These are phyloP conservation scores for Tilletia setariae DNA, from an alignment of 1,284 basidiomycete species.

Conservation along the genomic window DNA sequence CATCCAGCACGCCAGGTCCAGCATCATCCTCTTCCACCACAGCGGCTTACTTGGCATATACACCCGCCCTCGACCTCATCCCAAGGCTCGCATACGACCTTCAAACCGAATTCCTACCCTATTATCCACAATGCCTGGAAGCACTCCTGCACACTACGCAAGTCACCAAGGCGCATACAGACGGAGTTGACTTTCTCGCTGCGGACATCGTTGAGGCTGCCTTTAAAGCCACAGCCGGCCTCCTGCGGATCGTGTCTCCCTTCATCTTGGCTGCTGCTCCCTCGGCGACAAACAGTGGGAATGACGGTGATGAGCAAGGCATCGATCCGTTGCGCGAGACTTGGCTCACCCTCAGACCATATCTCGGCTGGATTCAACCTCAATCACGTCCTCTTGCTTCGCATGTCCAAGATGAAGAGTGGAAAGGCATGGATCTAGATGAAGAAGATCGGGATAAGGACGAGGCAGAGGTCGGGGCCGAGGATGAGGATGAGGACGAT, in stretches of 20 bases:
- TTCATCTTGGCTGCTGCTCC: slow-evolving; percentile 26
- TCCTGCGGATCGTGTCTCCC: slow-evolving; percentile 43
- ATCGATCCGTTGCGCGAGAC: slow-evolving; percentile 31
- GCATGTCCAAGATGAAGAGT: background rate
- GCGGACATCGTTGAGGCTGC: slow-evolving; percentile 49
- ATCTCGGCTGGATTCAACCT: slow-evolving; percentile 30
- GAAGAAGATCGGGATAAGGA: slow-evolving; percentile 15
- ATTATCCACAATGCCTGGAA: slow-evolving; percentile 38
- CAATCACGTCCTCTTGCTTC: background rate
- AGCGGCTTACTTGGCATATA: slow-evolving; percentile 41
- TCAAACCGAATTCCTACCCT: slow-evolving; percentile 48
- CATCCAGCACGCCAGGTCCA: too few relatives aligned
- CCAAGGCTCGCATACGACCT: slow-evolving; percentile 51
- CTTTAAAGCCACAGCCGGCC: slow-evolving; percentile 47
- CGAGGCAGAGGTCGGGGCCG: background rate
- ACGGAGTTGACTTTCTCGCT: slow-evolving; percentile 45
- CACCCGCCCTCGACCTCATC: slow-evolving; percentile 49
- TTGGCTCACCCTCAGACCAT: slow-evolving; percentile 40
- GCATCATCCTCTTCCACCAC: background rate
- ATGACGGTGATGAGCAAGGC: slow-evolving; percentile 28
- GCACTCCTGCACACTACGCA: slow-evolving; percentile 45
- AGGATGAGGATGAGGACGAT: slow-evolving; percentile 5
- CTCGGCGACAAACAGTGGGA: too few relatives aligned
- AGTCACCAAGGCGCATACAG: slow-evolving; percentile 38
- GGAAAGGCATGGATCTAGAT: slow-evolving; percentile 1